Base-by-base conservation (phyloP, 2,329 filamentous ascomycete genomes). In the Arthrobotrys sinensis region DNA sequence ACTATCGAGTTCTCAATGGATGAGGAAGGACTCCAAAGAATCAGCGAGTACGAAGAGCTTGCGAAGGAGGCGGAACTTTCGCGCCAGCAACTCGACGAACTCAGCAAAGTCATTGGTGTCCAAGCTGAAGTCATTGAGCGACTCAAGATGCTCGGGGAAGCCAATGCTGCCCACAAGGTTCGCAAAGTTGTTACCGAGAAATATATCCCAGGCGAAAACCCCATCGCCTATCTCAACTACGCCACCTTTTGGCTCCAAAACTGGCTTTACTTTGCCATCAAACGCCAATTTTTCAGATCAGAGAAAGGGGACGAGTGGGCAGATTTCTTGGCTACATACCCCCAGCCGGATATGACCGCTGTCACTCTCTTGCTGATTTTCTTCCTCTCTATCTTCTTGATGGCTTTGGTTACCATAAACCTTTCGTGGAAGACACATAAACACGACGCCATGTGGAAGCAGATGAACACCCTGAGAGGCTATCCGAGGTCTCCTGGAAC, bases 201-300 rank as follows among this genome's bases (percentile, higher is more conserved):
- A 24, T 24, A 38, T n/a, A 78, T 78, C 19, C 60, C 67, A 12
- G 67, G 67, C 14, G 75, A 72, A 21, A 69, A 78, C 45, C 75
- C 75, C 7, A 64, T 78, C 46, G 67, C 75, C 19, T 78, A 78
- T 21, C 67, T 78, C 67, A 78, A 78, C 63, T 78, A 78, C 46
- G 40, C 75, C 4, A 78, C 75, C 36, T 78, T 55, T 14, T 78
- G 75, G 75, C 52, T 78, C 24, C 75, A 72, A 57, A 72, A 66
- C 28, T 78, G 75, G 75, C 36, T 78, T 34, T 57, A 53, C 24
- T 63, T 67, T 40, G 40, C 75, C 11, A 48, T 78, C 34, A 72
- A 72, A 21, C 57, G 53, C n/a, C 65, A 50, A 12, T 38, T 67
- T 43, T 68, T 48, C 16, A 50, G 43, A 7, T 32, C 66, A 19